Conservation (phyloP, 169 alveolate genomes). For the Neospora caninum region DNA sequence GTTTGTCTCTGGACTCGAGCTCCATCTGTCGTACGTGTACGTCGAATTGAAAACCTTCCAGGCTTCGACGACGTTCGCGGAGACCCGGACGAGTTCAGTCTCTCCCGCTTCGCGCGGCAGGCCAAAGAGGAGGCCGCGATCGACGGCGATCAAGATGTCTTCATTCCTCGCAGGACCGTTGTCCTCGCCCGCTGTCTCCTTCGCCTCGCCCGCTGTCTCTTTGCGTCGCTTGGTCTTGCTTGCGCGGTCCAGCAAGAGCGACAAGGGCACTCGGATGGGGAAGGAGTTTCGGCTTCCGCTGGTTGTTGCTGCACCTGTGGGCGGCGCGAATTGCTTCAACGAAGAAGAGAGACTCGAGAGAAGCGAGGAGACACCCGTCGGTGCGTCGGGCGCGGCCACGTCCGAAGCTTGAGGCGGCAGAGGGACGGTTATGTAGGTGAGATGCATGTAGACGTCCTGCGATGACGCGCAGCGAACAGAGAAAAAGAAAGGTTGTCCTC, state of each 20-base stretch:
- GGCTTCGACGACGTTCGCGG: background rate
- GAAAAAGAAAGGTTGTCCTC: no score
- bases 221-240: background rate
- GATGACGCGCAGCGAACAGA: background rate
- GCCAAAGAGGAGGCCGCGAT: background rate
- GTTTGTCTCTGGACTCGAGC: background rate
- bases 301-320: background rate
- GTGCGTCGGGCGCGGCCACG: slow-evolving; percentile 1
- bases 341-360: background rate
- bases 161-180: background rate
- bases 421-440: background rate
- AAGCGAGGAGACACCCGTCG: slow-evolving; percentile 19
- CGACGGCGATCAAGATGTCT: background rate
- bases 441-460: slow-evolving; percentile 18
- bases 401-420: background rate
- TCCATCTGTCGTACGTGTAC: slow-evolving; percentile 41
- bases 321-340: slow-evolving; percentile 1
- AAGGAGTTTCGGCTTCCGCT: background rate
- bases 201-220: no score
- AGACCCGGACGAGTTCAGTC: background rate
- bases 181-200: background rate
- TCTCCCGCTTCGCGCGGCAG: background rate
- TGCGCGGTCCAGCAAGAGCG: background rate
- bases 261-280: background rate
- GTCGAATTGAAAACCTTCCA: background rate